These are phyloP conservation scores for Amphibolis antarctica DNA, from an alignment of 106 monocot genomes.

Conservation along the genomic window DNA sequence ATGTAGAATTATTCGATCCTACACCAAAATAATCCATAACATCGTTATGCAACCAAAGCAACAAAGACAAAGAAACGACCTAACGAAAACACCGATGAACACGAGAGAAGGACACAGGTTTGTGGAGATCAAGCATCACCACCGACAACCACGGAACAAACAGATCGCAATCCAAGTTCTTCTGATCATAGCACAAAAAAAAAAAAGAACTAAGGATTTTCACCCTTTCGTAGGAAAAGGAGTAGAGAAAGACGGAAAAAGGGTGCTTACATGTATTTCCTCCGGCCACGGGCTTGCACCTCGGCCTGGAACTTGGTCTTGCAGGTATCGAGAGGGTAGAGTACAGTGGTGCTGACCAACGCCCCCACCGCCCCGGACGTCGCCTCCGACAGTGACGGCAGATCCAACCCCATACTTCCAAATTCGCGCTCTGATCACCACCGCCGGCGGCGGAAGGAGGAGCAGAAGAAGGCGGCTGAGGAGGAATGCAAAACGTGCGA, in stretches of 20 bases:
- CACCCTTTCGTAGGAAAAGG: no score
- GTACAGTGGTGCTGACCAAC: constrained; percentile 69
- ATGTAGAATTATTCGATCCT: no score
- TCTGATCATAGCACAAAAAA: not conserved
- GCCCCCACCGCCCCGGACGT: constrained; percentile 81
- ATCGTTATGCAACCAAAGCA: no score
- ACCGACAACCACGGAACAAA: no score
- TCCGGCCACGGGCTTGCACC: constrained; percentile 19
- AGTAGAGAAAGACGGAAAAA: not conserved
- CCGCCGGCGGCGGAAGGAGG: not conserved
- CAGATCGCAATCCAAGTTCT: no score
- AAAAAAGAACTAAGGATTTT: not conserved
- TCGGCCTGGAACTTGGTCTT: constrained; percentile 96
- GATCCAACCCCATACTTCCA: constrained; percentile 31
- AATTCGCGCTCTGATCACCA: constrained; percentile 7
- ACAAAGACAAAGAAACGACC: no score
- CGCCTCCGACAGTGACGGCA: constrained; percentile 83
- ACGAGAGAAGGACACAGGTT: no score
- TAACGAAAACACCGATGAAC: no score
- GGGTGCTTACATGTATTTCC: constrained; percentile 14
- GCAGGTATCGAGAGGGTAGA: constrained; percentile 94
- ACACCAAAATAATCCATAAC: no score
- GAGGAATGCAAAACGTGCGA: not conserved
- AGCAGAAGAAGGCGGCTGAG: not conserved
- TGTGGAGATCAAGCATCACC: no score